A percentile compares a stretch with the other conserved stretches of the same genome.
Evolutionary conservation across 139 green algal species (phyloP).

Genomic region (Chlamydomonas incerta): DNA sequence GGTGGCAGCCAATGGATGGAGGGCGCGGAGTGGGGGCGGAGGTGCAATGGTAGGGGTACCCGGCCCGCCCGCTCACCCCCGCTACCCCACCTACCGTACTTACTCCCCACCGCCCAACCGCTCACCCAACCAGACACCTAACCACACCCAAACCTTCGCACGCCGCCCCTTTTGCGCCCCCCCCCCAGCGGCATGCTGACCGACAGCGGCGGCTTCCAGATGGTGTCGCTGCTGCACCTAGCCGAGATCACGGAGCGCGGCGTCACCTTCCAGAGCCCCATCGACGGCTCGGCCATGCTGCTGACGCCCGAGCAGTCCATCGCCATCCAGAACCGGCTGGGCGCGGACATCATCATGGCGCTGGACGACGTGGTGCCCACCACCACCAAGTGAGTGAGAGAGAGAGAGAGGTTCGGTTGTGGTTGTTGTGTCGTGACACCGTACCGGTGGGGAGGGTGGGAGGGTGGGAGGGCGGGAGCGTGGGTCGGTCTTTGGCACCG

Average conservation of each 20-base stretch:
- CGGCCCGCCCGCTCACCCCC: too few relatives aligned
- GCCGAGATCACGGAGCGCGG: conserved; percentile 94
- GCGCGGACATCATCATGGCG: conserved; percentile 95
- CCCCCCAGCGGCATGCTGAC: conserved; percentile 69
- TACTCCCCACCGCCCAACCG: too few relatives aligned
- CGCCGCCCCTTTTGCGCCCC: neutral
- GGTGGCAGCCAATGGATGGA: too few relatives aligned
- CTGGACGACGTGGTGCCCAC: conserved; percentile 96
- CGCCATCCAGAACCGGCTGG: conserved; percentile 84
- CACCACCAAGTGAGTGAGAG: conserved; percentile 43
- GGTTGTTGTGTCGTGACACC: neutral
- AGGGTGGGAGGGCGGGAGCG: too few relatives aligned
- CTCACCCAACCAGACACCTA: neutral
- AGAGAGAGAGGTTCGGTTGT: neutral
- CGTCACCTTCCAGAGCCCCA: conserved; percentile 87
- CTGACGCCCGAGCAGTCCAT: conserved; percentile 97
- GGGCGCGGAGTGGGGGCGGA: too few relatives aligned
- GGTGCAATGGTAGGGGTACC: too few relatives aligned
- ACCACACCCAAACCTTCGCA: neutral
- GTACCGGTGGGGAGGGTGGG: too few relatives aligned
- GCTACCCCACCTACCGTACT: too few relatives aligned
- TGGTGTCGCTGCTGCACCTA: conserved; percentile 92
- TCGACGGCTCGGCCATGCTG: conserved; percentile 91
- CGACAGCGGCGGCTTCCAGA: conserved; percentile 82
- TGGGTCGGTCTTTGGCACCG: too few relatives aligned